Percentiles rank a stretch among this genome's conserved stretches.
These are phyloP conservation scores for Candida coquimbonensis DNA, from an alignment of 805 yeast species.

Conservation along the genomic window DNA sequence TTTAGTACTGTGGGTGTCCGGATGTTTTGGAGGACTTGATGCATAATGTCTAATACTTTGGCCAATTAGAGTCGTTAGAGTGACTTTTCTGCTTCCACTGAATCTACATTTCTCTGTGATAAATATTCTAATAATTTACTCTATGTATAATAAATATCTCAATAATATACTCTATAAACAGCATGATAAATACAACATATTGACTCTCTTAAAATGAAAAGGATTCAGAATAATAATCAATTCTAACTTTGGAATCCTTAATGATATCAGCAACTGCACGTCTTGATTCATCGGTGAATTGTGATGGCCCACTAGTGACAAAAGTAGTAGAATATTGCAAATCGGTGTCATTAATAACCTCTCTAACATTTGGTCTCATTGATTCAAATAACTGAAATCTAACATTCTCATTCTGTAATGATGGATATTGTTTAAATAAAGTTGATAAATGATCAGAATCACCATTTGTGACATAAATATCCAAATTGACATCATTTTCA, in stretches of 20 bases:
- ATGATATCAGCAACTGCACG: constrained; percentile 37
- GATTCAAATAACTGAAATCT: constrained; percentile 2
- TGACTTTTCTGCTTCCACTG: too few relatives aligned
- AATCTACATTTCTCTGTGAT: too few relatives aligned
- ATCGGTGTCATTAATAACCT: constrained; percentile 10
- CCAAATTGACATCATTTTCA: constrained; percentile 18
- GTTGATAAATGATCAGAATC: neutral
- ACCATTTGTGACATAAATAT: constrained; percentile 14
- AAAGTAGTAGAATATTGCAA: constrained; percentile 39
- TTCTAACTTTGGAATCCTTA: constrained; percentile 19
- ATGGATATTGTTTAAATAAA: constrained; percentile 1
- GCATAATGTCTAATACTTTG: too few relatives aligned
- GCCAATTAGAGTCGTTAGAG: too few relatives aligned
- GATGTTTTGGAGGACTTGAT: too few relatives aligned
- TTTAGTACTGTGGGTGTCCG: too few relatives aligned
- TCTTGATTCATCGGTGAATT: constrained; percentile 52
- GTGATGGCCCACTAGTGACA: constrained; percentile 58
- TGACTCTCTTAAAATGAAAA: constrained; percentile 4
- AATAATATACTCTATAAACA: neutral
- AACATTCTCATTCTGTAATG: neutral
- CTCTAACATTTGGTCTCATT: constrained; percentile 11
- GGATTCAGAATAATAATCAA: constrained; percentile 28
- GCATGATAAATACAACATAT: neutral
- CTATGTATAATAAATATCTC: too few relatives aligned
- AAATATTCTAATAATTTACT: too few relatives aligned